Conservation (phyloP, 2,329 filamentous ascomycete species). For the Penicillium sp. region DNA sequence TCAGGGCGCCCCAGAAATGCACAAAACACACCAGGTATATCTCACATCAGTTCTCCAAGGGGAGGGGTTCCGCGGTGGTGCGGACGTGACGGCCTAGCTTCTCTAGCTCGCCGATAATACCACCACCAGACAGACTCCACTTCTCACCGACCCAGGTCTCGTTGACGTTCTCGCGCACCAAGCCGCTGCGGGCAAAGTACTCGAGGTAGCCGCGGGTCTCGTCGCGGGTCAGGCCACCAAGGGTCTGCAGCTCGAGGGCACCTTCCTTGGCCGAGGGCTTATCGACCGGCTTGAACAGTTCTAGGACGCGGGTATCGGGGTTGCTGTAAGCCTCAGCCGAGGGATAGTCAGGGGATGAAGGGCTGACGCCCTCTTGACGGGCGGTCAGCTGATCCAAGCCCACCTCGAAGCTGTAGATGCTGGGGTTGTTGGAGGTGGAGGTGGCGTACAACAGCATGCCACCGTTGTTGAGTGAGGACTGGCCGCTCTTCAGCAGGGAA, state of each 20-base stretch:
- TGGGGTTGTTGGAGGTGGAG: constrained; percentile 66
- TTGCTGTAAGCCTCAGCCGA: constrained; percentile 53
- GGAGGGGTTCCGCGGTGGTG: constrained; percentile 10
- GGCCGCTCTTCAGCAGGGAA: constrained; percentile 56
- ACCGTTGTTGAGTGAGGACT: constrained; percentile 61
- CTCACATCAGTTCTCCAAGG: constrained; percentile 11
- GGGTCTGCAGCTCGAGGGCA: constrained; percentile 49
- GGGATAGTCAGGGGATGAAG: constrained; percentile 43
- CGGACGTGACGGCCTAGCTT: constrained; percentile 49
- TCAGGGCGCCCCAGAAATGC: constrained; percentile 5
- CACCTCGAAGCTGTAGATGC: constrained; percentile 65
- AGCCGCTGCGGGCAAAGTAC: constrained; percentile 85
- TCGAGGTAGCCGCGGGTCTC: constrained; percentile 82
- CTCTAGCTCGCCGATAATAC: constrained; percentile 83
- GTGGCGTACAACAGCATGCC: constrained; percentile 75
- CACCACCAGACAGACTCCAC: constrained; percentile 78
- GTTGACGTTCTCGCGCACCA: constrained; percentile 68
- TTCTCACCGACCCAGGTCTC: constrained; percentile 72
- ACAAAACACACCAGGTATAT: constrained; percentile 14
- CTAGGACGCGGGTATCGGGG: constrained; percentile 53
- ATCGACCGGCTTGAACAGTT: constrained; percentile 37
- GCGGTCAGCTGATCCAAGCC: constrained; percentile 56
- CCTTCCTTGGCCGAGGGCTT: constrained; percentile 25
- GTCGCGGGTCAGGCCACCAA: constrained; percentile 67
- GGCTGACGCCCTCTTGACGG: constrained; percentile 38